Evolutionary conservation across 2,329 filamentous ascomycete genomes (phyloP), one percentile per base, ranked within the genome.

Genomic region (Neoascochyta sp.): DNA sequence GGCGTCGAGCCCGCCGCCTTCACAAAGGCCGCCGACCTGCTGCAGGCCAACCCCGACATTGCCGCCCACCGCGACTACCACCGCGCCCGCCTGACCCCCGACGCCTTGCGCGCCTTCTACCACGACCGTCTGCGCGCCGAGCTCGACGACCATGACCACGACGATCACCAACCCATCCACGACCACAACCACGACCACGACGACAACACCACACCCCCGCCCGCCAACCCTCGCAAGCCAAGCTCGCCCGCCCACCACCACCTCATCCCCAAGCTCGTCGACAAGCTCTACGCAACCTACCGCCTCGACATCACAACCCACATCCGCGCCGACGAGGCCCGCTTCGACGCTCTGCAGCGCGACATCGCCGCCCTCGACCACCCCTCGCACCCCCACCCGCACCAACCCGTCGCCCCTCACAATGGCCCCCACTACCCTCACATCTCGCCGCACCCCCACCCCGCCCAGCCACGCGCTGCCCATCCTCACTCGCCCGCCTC

Each of bases 61-160:
- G 80, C 76, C 50, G 73, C 80, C 52, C 80, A 81, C 63, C 71
- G 71, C 24, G 74, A 74, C 18, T 95, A 83, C 67, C 83, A 95
- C 70, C 73, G 76, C 46, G 68, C 73, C 50, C 79, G 89, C 41
- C 67, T 96, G 58, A 83, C 73, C 26, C 79, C 88, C 6, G 84
- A 89, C 62, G 78, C 86, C 23, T 70, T 96, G 46, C 80, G 85
- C 62, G 76, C 83, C 54, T 73, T 92, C 29, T 95, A 93, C 61
- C 67, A 88, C 45, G 74, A 78, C 35, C 67, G 94, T 36, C 64
- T 95, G 57, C 77, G 78, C 45, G 83, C 93, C 46, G 87, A 92
- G 61, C 63, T 81, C 43, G 61, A 57, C 32, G 12, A 30, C n/a
- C 30, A 38, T 16, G 30, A 30, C 15, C 10, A 7, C 23, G 22